A percentile compares a stretch with the other conserved stretches of the same genome.
Conservation (phyloP, 1,284 basidiomycete genomes). For the Naganishia sp. region DNA sequence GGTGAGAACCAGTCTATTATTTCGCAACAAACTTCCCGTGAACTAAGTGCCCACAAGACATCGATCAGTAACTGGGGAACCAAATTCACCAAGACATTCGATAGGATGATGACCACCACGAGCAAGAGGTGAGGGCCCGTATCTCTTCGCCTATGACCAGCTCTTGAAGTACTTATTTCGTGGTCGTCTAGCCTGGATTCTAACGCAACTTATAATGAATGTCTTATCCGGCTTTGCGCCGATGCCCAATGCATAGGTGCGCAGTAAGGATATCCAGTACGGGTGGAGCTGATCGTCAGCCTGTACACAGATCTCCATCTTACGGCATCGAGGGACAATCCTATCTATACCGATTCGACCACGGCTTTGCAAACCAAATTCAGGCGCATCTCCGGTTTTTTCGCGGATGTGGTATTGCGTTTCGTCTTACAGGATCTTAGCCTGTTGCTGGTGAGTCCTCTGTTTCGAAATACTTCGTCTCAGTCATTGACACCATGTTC, state of each 20-base stretch:
- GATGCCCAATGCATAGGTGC: constrained; percentile 69
- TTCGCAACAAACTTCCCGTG: no score
- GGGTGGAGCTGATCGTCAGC: no score
- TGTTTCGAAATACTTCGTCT: background rate
- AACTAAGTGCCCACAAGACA: constrained; percentile 25
- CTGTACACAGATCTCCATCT: background rate
- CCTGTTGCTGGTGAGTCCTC: constrained; percentile 69
- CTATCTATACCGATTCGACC: constrained; percentile 13
- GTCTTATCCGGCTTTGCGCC: constrained; percentile 71
- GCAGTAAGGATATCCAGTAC: constrained; percentile 28
- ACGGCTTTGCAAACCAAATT: constrained; percentile 70
- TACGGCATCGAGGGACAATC: background rate
- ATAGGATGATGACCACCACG: constrained; percentile 74
- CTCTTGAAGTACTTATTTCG: constrained; percentile 31
- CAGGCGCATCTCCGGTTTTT: constrained; percentile 81
- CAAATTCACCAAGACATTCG: constrained; percentile 77
- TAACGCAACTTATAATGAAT: constrained; percentile 78
- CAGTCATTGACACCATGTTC: no score
- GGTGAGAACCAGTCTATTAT: background rate
- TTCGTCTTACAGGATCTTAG: constrained; percentile 76
- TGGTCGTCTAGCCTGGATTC: constrained; percentile 71
- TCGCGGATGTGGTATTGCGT: constrained; percentile 81
- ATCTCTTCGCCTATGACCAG: constrained; percentile 3
- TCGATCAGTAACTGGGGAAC: constrained; percentile 66
- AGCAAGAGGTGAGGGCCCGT: constrained; percentile 69